phyloP scores from a whole-genome alignment of 2,329 filamentous ascomycete species.

The Penicillium sclerotigenum region DNA sequence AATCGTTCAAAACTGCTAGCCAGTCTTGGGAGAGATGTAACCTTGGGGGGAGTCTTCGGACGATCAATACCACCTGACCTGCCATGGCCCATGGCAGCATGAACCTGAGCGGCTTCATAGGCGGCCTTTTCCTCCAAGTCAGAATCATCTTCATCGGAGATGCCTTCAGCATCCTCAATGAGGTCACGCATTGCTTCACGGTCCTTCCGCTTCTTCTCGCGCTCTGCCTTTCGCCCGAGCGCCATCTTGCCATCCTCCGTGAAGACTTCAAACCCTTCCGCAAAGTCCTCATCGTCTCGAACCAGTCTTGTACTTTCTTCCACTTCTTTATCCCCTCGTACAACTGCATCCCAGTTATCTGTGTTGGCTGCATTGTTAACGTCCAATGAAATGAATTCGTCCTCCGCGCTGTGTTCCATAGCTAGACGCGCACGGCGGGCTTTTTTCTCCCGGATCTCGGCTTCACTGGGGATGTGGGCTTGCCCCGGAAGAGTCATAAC shows the following conservation, averaged over 20 bases:
- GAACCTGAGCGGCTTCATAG: constrained; percentile 82
- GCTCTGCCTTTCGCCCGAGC: constrained; percentile 74
- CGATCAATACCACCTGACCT: constrained; percentile 36
- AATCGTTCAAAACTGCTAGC: constrained; percentile 64
- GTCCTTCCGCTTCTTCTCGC: constrained; percentile 62
- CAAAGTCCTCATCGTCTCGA: constrained; percentile 84
- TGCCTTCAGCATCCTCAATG: constrained; percentile 74
- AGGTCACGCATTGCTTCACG: constrained; percentile 77
- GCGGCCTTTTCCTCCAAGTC: constrained; percentile 66
- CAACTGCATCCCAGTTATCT: constrained; percentile 45
- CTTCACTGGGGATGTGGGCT: constrained; percentile 68
- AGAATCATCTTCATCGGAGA: constrained; percentile 61
- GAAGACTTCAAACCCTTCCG: constrained; percentile 89
- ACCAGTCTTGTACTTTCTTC: constrained; percentile 68
- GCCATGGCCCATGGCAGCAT: constrained; percentile 68
- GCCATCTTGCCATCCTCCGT: constrained; percentile 80
- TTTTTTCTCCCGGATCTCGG: constrained; percentile 88
- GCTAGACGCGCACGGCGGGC: constrained; percentile 79
- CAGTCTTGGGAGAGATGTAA: constrained; percentile 74
- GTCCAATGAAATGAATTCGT: constrained; percentile 49
- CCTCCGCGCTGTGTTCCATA: constrained; percentile 61
- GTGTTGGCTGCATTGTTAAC: constrained; percentile 38
- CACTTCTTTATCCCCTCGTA: constrained; percentile 56
- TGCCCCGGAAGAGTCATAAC: constrained; percentile 32
- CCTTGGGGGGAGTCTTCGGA: constrained; percentile 64